Base-by-base conservation (phyloP, 805 yeast species). In the Naumovozyma dairenensis region DNA sequence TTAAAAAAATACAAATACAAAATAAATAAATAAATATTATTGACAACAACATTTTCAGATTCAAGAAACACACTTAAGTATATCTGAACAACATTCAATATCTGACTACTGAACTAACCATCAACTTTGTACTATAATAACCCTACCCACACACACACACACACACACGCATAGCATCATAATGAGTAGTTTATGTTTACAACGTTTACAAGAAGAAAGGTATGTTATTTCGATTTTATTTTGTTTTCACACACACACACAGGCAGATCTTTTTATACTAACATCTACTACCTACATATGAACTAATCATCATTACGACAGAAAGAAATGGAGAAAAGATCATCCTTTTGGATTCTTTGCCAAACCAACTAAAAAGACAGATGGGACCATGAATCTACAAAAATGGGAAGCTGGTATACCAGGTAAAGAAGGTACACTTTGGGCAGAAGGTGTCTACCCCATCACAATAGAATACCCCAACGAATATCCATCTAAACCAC, bases 301-400 rank as follows among this genome's bases (percentile, higher is more conserved):
- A 12, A n/a, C 15, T 16, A 14, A 10, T 19, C 16, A 10, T 25
- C 1, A 13, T 24, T 29, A 15, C 22, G 13, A 18, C 37, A 78
- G 98, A 59, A 89, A 87, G 61, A 85, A 81, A 57, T 92, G 99
- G 99, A 76, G 99, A 47, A 89, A 85, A 57, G 96, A 86, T 57
- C 99, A 92, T 55, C 99, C 99, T 0, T 92, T 87, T 60, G 97
- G 97, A 6, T 92, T 92, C 60, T 87, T 63, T 46, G 99, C 99
- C 25, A 83, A 84, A 52, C 99, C 99, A 10, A 53, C 63, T 17
- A 87, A 82, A 55, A 65, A 69, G n/a, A 50, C 65, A 2, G 94
- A 86, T 51, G 98, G 98, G 3, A 65, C 85, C 0, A 65, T 92
- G 42, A 86, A 92, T 57, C 66, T 92, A 42, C 80, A 81, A 51